Conservation (phyloP, 2,329 filamentous ascomycete genomes). For the Nannizzia gypsea region DNA sequence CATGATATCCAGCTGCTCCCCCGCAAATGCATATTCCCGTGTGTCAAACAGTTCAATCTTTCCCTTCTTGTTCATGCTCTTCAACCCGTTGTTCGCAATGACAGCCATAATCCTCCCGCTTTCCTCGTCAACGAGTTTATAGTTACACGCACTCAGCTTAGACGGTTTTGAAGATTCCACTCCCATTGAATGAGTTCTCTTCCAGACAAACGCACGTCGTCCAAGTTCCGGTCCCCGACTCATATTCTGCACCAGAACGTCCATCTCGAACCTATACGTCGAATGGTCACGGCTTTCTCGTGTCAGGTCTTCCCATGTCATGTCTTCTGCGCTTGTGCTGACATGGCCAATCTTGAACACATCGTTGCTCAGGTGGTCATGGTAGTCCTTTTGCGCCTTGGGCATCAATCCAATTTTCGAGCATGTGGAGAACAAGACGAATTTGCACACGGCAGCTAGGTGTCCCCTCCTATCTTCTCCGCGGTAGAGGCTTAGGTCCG, state of each 20-base stretch:
- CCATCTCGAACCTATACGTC: slow-evolving; percentile 23
- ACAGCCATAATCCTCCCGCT: slow-evolving; percentile 21
- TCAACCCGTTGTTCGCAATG: slow-evolving; percentile 20
- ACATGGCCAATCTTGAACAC: slow-evolving; percentile 5
- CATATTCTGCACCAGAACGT: slow-evolving; percentile 9
- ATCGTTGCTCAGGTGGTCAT: background rate
- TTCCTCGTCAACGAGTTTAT: slow-evolving; percentile 26
- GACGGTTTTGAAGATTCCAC: slow-evolving; percentile 17
- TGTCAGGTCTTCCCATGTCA: slow-evolving; percentile 24
- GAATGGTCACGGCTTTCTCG: slow-evolving; percentile 16
- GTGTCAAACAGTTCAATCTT: slow-evolving; percentile 21
- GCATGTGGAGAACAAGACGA: slow-evolving; percentile 23
- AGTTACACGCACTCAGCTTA: slow-evolving; percentile 19
- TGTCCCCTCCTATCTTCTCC: slow-evolving; percentile 19
- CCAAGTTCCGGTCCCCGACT: background rate
- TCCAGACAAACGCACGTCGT: slow-evolving; percentile 24
- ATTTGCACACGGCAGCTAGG: slow-evolving; percentile 24
- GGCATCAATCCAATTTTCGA: slow-evolving; percentile 25
- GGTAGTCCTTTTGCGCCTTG: slow-evolving; percentile 11
- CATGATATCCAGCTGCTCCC: slow-evolving; percentile 22
- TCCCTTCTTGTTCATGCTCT: slow-evolving; percentile 23
- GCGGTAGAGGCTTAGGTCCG: slow-evolving; percentile 26
- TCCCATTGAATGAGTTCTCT: slow-evolving; percentile 22
- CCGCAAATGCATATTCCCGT: slow-evolving; percentile 15
- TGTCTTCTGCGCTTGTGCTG: slow-evolving; percentile 12